Percentiles rank a stretch among this genome's conserved stretches.
Conservation (phyloP, 78 protist genomes). For the Chrysochromulina tobinii region DNA sequence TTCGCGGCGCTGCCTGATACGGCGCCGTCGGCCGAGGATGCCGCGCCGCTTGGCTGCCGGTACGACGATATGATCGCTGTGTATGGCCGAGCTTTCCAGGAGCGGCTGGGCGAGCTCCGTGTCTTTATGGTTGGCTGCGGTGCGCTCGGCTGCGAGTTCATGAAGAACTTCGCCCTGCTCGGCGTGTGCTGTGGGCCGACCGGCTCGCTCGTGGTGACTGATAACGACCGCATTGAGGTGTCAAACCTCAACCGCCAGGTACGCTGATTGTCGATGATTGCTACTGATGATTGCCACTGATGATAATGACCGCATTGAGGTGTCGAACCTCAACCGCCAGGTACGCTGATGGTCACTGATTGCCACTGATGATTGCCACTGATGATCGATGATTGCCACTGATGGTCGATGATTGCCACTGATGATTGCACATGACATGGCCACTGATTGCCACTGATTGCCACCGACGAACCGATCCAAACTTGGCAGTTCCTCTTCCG, state of each 20-base stretch:
- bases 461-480: too few relatives aligned
- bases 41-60: conserved; percentile 58
- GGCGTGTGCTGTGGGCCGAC: conserved; percentile 62
- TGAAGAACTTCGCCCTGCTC: conserved; percentile 80
- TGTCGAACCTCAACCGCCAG: conserved; percentile 79
- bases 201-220: conserved; percentile 57
- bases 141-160: conserved; percentile 89
- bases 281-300: too few relatives aligned
- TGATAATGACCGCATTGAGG: not conserved
- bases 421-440: too few relatives aligned
- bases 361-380: not conserved
- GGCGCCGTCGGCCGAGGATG: not conserved
- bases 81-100: conserved; percentile 76
- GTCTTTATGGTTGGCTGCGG: conserved; percentile 89
- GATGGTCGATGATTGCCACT: not conserved
- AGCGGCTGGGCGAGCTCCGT: conserved; percentile 23
- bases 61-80: conserved; percentile 83
- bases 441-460: too few relatives aligned
- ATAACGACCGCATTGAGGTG: conserved; percentile 69
- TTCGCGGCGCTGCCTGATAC: conserved; percentile 74
- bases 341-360: too few relatives aligned
- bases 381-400: too few relatives aligned
- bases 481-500: conserved; percentile 62
- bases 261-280: conserved; percentile 33
- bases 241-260: conserved; percentile 67